These are phyloP conservation scores for Rhinocladiella mackenziei DNA, from an alignment of 2,329 filamentous ascomycete species.

Conservation along the genomic window DNA sequence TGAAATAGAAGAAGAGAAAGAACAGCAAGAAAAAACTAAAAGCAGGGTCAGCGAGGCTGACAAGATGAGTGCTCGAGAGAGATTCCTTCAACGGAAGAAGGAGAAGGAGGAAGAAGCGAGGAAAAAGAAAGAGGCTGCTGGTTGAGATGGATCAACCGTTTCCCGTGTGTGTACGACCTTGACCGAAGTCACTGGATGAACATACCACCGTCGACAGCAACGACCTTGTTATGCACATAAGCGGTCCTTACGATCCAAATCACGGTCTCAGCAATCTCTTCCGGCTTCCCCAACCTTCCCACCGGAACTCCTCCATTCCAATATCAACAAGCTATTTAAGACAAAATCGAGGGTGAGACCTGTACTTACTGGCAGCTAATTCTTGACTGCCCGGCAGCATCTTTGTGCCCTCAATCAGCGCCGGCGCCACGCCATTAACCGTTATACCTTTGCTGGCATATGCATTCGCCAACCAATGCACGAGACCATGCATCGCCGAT, in stretches of 20 bases:
- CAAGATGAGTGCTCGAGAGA: slow-evolving; percentile 57
- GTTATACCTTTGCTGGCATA: slow-evolving; percentile 46
- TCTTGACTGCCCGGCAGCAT: slow-evolving; percentile 41
- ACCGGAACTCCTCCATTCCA: slow-evolving; percentile 39
- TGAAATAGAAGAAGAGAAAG: slow-evolving; percentile 52
- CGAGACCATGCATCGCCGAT: slow-evolving; percentile 45
- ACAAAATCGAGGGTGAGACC: not conserved
- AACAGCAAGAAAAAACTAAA: slow-evolving; percentile 54
- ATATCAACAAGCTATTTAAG: slow-evolving; percentile 3
- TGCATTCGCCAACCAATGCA: slow-evolving; percentile 44
- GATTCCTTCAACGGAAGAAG: slow-evolving; percentile 58
- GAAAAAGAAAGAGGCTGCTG: slow-evolving; percentile 24
- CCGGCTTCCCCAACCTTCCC: slow-evolving; percentile 43
- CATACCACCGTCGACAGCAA: slow-evolving; percentile 42
- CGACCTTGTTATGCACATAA: slow-evolving; percentile 47
- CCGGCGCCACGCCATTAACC: slow-evolving; percentile 48
- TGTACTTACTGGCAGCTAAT: slow-evolving; percentile 19
- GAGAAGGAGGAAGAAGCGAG: slow-evolving; percentile 43
- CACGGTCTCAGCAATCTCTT: slow-evolving; percentile 48
- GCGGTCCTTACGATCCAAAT: slow-evolving; percentile 46
- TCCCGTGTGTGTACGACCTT: not conserved
- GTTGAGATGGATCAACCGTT: slow-evolving; percentile 4
- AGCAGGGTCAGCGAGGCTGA: slow-evolving; percentile 56
- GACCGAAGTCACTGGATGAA: slow-evolving; percentile 31
- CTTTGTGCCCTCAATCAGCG: slow-evolving; percentile 44